Conservation (phyloP, 352 stramenopile genomes). For the Thalassiosira exigua region DNA sequence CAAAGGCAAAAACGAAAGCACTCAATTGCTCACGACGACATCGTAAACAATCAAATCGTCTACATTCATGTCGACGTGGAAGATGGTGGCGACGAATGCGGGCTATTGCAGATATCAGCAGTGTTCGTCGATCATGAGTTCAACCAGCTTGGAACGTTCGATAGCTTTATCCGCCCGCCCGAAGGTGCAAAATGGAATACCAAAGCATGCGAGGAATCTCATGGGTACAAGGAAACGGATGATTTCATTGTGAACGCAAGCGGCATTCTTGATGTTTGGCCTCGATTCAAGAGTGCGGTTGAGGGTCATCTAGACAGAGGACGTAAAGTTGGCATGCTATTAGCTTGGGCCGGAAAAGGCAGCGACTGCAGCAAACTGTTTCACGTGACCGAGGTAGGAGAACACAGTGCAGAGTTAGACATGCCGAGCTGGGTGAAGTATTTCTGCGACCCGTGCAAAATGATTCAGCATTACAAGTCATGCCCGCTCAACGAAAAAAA, state of each 20-base stretch:
- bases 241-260: not conserved
- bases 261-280: not conserved
- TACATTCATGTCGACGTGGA: slow-evolving; percentile 20
- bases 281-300: not conserved
- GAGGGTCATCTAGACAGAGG: slow-evolving; percentile 5
- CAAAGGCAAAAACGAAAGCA: too few species aligned
- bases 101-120: slow-evolving; percentile 6
- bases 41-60: not conserved
- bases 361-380: slow-evolving; percentile 20
- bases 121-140: not conserved
- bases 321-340: slow-evolving; percentile 3
- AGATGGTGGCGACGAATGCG: not conserved
- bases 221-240: not conserved
- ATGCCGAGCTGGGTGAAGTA: slow-evolving; percentile 12
- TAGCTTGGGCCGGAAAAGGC: slow-evolving; percentile 10
- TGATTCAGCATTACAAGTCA: slow-evolving; percentile 19
- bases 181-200: not conserved
- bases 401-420: not conserved
- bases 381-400: not conserved
- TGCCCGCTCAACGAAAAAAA: slow-evolving; percentile 11
- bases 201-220: not conserved
- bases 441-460: slow-evolving; percentile 14
- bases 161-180: not conserved
- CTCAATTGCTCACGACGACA: slow-evolving; percentile 17
- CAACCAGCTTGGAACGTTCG: not conserved